phyloP scores from a whole-genome alignment of 108 stramenopile genomes.

The Pseudonitzschia delicatissima region DNA sequence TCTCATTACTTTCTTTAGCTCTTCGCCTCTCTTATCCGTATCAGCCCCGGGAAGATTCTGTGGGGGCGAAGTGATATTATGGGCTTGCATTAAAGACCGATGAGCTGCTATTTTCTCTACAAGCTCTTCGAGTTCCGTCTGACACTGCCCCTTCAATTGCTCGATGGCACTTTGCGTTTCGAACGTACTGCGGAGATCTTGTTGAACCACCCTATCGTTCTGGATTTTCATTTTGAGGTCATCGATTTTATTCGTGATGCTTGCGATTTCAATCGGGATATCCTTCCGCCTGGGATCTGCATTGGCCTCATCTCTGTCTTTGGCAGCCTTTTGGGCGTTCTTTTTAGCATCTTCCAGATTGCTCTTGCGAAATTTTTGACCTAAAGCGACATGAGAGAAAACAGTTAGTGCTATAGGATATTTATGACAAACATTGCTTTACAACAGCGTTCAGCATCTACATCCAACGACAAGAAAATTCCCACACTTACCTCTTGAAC shows the following conservation, averaged over 20 bases:
- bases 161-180: constrained; percentile 68
- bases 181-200: constrained; percentile 48
- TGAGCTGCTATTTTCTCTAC: background rate
- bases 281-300: constrained; percentile 53
- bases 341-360: constrained; percentile 29
- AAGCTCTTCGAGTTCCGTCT: constrained; percentile 35
- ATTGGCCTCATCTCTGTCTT: constrained; percentile 47
- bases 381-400: background rate
- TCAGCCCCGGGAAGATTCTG: constrained; percentile 7
- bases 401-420: background rate
- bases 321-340: constrained; percentile 21
- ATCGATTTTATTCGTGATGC: constrained; percentile 61
- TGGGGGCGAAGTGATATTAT: constrained; percentile 20
- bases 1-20: constrained; percentile 12
- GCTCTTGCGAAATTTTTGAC: constrained; percentile 20
- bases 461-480: background rate
- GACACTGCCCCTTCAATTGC: constrained; percentile 59
- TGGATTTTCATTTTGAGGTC: constrained; percentile 50
- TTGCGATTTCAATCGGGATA: constrained; percentile 74
- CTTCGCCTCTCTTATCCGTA: constrained; percentile 20
- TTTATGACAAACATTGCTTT: too few species aligned
- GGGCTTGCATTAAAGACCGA: background rate
- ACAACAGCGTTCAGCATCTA: too few species aligned
- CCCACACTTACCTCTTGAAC: background rate
- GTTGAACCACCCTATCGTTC: constrained; percentile 56